Percentiles rank a stretch among this genome's conserved stretches.
Evolutionary conservation across 2,329 filamentous ascomycete species (phyloP).

Genomic region (Lecanosticta acicola): DNA sequence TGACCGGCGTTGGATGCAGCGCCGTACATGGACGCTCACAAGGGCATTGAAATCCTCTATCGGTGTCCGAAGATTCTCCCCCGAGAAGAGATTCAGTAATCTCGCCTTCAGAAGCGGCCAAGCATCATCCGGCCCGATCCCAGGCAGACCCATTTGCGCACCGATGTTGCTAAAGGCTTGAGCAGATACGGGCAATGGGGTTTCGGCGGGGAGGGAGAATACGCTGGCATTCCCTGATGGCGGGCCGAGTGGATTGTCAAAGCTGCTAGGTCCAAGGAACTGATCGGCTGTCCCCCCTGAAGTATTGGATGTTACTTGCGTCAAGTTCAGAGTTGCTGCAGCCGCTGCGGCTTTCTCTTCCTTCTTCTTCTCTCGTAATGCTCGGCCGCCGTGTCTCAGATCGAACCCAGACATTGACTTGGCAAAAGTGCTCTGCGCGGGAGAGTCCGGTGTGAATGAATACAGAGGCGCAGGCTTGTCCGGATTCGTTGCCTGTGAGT

Average conservation of each 20-base stretch:
- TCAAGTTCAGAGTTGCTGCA: conserved; percentile 28
- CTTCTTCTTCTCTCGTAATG: conserved; percentile 66
- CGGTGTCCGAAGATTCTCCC: conserved; percentile 71
- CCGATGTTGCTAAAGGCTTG: conserved; percentile 42
- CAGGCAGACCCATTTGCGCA: conserved; percentile 43
- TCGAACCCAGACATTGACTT: conserved; percentile 80
- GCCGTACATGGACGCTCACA: conserved; percentile 71
- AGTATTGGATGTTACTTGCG: conserved; percentile 29
- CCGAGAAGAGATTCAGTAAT: conserved; percentile 71
- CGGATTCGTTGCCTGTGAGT: conserved; percentile 69
- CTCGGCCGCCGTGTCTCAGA: conserved; percentile 69
- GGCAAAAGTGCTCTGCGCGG: conserved; percentile 64
- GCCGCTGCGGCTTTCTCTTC: conserved; percentile 46
- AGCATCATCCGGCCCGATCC: conserved; percentile 61
- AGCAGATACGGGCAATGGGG: conserved; percentile 30
- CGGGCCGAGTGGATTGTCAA: conserved; percentile 23
- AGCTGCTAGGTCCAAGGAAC: conserved; percentile 24
- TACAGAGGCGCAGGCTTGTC: conserved; percentile 70
- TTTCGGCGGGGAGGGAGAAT: conserved; percentile 30
- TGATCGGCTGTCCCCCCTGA: conserved; percentile 25
- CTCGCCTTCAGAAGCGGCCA: conserved; percentile 76
- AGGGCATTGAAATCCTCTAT: conserved; percentile 79
- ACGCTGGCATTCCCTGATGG: conserved; percentile 27
- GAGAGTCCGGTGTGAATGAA: conserved; percentile 72
- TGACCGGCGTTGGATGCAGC: conserved; percentile 67